phyloP scores from a whole-genome alignment of 768 basidiomycete species.

The Lactarius indigo region DNA sequence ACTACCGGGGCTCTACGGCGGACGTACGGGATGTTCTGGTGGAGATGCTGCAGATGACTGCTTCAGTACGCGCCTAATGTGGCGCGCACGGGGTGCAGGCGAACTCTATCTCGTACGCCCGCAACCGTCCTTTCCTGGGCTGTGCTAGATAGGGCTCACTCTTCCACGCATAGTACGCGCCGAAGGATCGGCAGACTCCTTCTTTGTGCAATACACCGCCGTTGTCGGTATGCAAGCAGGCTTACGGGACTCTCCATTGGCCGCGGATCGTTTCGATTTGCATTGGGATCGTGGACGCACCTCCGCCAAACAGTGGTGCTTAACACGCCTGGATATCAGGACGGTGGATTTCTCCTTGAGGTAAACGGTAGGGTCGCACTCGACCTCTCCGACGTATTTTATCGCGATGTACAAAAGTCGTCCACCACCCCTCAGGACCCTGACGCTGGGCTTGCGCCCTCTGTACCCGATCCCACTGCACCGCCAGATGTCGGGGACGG shows the following conservation, averaged over 20 bases:
- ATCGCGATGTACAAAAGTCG: constrained; percentile 38
- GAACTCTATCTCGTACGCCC: constrained; percentile 65
- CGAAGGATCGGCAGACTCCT: constrained; percentile 62
- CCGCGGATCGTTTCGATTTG: constrained; percentile 65
- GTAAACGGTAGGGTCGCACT: constrained; percentile 60
- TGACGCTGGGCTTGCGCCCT: constrained; percentile 28
- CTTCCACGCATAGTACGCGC: constrained; percentile 55
- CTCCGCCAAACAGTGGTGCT: constrained; percentile 65
- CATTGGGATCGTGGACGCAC: constrained; percentile 64
- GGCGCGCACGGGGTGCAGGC: constrained; percentile 61
- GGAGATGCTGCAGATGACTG: constrained; percentile 68
- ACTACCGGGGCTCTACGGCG: constrained; percentile 77
- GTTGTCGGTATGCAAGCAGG: constrained; percentile 56
- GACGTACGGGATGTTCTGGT: constrained; percentile 64
- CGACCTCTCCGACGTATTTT: constrained; percentile 54
- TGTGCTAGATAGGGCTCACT: neutral
- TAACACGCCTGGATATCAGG: constrained; percentile 68
- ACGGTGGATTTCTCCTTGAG: constrained; percentile 61
- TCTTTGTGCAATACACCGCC: constrained; percentile 55
- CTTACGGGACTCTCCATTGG: constrained; percentile 75
- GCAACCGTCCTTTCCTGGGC: neutral
- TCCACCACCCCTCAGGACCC: neutral
- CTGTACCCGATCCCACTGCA: neutral
- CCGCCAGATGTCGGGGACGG: neutral
- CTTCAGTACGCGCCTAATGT: constrained; percentile 87